Percentiles rank a stretch among this genome's conserved stretches.
Evolutionary conservation across 768 basidiomycete genomes (phyloP).

Genomic region (Asterophora lycoperdoides): DNA sequence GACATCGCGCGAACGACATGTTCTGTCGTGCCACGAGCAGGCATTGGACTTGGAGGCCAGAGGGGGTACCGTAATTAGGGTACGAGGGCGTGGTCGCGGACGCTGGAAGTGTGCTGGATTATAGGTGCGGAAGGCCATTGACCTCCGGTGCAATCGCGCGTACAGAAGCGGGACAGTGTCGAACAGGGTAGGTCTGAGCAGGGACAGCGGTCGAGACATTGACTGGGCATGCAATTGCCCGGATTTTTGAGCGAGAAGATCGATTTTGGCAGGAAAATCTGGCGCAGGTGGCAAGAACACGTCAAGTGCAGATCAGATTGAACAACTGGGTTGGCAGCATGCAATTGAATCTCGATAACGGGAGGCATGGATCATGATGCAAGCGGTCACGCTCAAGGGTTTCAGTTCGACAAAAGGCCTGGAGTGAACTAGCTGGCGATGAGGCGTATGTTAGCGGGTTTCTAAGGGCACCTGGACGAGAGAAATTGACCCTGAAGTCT

Average conservation of each 20-base stretch:
- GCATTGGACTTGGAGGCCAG: slow-evolving; percentile 17
- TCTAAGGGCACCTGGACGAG: slow-evolving; percentile 1
- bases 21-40: slow-evolving; percentile 17
- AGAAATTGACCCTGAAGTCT: slow-evolving; percentile 5
- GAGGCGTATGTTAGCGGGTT: slow-evolving; percentile 8
- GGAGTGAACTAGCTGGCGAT: too few relatives aligned
- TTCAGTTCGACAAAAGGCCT: not conserved
- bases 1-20: slow-evolving; percentile 30
- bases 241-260: slow-evolving; percentile 13
- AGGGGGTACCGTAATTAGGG: slow-evolving; percentile 12
- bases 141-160: slow-evolving; percentile 26
- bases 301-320: slow-evolving; percentile 19
- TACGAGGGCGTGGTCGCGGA: slow-evolving; percentile 8
- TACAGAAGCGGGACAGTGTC: slow-evolving; percentile 18
- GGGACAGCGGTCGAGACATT: slow-evolving; percentile 7
- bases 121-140: slow-evolving; percentile 13
- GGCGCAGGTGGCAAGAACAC: slow-evolving; percentile 9
- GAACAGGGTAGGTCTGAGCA: slow-evolving; percentile 5
- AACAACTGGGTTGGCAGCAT: slow-evolving; percentile 2
- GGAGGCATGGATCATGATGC: slow-evolving; percentile 23
- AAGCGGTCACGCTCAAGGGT: slow-evolving; percentile 16
- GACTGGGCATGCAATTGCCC: slow-evolving; percentile 14
- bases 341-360: slow-evolving; percentile 17
- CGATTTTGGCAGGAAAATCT: slow-evolving; percentile 9
- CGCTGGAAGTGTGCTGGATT: slow-evolving; percentile 12